phyloP scores from a whole-genome alignment of 2,329 filamentous ascomycete species.

The Beauveria sp. region DNA sequence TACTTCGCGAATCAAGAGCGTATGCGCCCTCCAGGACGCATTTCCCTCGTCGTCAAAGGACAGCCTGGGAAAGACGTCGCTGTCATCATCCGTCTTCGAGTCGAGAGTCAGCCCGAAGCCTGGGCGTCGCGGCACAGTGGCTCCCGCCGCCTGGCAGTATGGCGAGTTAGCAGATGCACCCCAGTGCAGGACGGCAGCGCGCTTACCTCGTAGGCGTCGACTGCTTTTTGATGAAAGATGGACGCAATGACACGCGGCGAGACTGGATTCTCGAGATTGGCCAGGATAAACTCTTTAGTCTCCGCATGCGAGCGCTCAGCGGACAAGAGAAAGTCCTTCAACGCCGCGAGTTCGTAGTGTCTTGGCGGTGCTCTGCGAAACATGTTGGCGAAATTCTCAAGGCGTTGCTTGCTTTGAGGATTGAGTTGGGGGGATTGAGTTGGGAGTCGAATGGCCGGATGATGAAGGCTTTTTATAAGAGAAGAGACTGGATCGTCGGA shows the following conservation, averaged over 20 bases:
- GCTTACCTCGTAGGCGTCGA: background rate
- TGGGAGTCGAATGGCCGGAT: background rate
- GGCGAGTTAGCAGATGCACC: background rate
- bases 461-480: background rate
- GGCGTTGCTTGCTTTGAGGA: background rate
- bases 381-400: too few species aligned
- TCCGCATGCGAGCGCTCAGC: background rate
- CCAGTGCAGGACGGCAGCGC: background rate
- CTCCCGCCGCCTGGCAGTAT: background rate
- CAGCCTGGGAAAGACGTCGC: background rate
- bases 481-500: background rate
- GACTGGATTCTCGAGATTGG: background rate
- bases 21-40: conserved; percentile 19
- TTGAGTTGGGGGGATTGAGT: background rate
- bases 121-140: background rate
- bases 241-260: background rate
- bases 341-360: background rate
- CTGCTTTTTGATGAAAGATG: background rate
- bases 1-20: conserved; percentile 23
- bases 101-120: background rate
- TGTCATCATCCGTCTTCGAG: background rate
- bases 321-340: background rate
- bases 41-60: conserved; percentile 12
- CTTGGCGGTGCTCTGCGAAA: background rate
- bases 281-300: background rate